Conservation (phyloP, 441 rosid genomes). For the Populus hybrid region DNA sequence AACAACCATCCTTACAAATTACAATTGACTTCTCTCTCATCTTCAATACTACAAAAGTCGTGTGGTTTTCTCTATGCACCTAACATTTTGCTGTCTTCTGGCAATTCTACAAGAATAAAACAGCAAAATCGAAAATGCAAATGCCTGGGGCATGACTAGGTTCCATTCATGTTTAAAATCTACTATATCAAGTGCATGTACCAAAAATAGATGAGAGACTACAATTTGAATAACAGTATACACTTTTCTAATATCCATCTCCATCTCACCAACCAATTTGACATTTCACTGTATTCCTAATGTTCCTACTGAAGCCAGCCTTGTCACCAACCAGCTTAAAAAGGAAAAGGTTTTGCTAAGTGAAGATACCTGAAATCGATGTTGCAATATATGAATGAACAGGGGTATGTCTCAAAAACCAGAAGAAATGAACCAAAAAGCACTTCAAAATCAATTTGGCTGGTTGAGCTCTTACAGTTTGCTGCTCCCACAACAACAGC, state of each 20-base stretch:
- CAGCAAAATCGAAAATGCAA: not conserved
- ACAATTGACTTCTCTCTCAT: not conserved
- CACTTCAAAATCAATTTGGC: slow-evolving; percentile 1
- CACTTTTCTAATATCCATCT: slow-evolving; percentile 1
- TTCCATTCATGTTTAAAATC: not conserved
- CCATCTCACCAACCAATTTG: not conserved
- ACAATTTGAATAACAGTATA: slow-evolving; percentile 6
- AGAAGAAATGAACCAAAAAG: slow-evolving; percentile 4
- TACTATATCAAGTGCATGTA: not conserved
- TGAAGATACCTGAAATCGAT: not conserved
- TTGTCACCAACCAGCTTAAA: not conserved
- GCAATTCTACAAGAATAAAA: not conserved
- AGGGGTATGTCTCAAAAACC: not conserved
- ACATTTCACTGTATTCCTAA: slow-evolving; percentile 12
- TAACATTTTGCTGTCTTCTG: not conserved
- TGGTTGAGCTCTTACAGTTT: slow-evolving; percentile 8
- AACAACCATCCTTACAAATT: not conserved
- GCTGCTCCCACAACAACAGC: not conserved
- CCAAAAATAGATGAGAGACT: slow-evolving; percentile 1
- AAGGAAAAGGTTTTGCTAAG: not conserved
- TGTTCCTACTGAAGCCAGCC: slow-evolving; percentile 1
- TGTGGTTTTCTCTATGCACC: not conserved
- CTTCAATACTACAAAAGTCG: not conserved
- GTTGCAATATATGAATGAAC: not conserved
- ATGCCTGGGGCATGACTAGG: not conserved